Percentiles rank a stretch among this genome's conserved stretches.
phyloP scores from a whole-genome alignment of 345 rosid species.

The Turritis glabra region DNA sequence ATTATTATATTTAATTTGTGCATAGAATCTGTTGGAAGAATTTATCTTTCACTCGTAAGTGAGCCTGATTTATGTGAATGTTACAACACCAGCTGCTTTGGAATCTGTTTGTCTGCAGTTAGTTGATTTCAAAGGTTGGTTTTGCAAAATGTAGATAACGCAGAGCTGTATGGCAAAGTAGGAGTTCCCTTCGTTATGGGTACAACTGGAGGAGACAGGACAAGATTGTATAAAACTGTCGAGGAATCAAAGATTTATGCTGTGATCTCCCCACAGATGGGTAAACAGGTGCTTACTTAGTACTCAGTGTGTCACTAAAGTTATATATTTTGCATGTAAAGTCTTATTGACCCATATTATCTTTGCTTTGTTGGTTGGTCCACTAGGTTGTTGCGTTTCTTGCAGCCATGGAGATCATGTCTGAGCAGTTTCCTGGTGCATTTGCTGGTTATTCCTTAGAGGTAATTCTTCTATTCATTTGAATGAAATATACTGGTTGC shows the following conservation, averaged over 20 bases:
- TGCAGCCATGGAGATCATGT: constrained; percentile 96
- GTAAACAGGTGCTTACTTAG: constrained; percentile 63
- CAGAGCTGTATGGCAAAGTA: constrained; percentile 72
- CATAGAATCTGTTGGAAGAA: background rate
- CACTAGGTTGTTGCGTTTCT: constrained; percentile 89
- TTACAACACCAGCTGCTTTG: background rate
- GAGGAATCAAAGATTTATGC: constrained; percentile 71
- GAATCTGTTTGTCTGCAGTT: background rate
- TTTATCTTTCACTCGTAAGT: background rate
- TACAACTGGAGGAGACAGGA: constrained; percentile 91
- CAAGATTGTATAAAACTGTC: constrained; percentile 59
- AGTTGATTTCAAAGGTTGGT: background rate
- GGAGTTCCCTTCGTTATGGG: constrained; percentile 98
- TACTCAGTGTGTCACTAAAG: background rate
- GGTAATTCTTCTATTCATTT: constrained; percentile 41
- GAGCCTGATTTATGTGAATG: background rate
- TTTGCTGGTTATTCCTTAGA: constrained; percentile 82
- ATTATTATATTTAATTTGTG: background rate
- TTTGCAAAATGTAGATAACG: constrained; percentile 55
- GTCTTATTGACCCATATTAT: constrained; percentile 1
- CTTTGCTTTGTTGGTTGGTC: constrained; percentile 21
- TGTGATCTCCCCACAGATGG: constrained; percentile 96
- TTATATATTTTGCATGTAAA: background rate
- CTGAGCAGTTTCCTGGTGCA: constrained; percentile 90
- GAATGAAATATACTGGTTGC: background rate